phyloP scores from a whole-genome alignment of 345 rosid genomes.

The Boechera retrofracta region DNA sequence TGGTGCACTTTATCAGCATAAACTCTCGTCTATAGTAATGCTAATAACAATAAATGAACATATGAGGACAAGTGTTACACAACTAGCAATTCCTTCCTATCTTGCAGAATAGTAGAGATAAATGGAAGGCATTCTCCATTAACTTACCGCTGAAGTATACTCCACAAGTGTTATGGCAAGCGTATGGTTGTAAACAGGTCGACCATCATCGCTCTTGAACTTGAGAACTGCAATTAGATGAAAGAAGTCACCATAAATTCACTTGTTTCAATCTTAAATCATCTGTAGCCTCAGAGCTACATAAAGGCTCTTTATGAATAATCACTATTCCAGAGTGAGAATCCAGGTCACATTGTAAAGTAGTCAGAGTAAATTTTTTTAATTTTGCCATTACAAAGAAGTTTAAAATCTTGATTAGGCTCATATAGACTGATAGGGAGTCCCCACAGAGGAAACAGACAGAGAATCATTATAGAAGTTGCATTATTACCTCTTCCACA shows the following conservation, averaged over 20 bases:
- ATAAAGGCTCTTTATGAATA: neutral
- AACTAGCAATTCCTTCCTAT: slow-evolving; percentile 4
- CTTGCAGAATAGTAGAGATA: slow-evolving; percentile 3
- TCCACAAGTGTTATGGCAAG: slow-evolving; percentile 83
- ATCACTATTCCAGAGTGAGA: neutral
- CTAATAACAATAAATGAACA: neutral
- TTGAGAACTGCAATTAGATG: slow-evolving; percentile 55
- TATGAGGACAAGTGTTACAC: slow-evolving; percentile 1
- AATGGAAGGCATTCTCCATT: neutral
- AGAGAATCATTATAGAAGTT: neutral
- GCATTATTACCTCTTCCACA: slow-evolving; percentile 55
- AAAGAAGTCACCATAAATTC: neutral
- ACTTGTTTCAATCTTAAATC: neutral
- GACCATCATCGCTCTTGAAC: slow-evolving; percentile 44
- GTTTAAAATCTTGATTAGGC: neutral
- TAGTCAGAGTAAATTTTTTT: neutral
- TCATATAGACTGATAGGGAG: neutral
- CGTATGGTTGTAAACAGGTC: slow-evolving; percentile 72
- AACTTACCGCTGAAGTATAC: slow-evolving; percentile 89
- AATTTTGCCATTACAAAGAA: neutral
- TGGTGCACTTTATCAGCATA: neutral
- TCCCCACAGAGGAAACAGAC: neutral
- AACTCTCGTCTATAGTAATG: neutral
- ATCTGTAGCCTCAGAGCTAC: neutral
- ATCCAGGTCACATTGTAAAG: neutral